These are phyloP conservation scores for Rubia occidens DNA, from an alignment of 305 asterid genomes.

Conservation along the genomic window DNA sequence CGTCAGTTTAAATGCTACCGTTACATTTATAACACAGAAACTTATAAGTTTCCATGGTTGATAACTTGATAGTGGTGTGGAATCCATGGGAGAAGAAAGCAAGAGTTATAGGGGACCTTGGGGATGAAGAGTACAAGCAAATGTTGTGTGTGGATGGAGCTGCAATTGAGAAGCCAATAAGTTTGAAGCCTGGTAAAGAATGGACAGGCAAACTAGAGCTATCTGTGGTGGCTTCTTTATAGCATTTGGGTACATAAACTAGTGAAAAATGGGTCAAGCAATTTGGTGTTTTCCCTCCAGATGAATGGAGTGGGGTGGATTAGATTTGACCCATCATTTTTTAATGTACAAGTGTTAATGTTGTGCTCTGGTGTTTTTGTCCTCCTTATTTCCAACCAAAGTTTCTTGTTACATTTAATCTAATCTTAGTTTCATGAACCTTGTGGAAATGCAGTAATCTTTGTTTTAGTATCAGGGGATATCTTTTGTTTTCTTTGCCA, in stretches of 20 bases:
- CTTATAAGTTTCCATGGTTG: too few relatives aligned
- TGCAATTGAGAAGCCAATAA: conserved; percentile 52
- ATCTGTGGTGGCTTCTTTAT: background rate
- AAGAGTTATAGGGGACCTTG: conserved; percentile 62
- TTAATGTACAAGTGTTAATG: too few relatives aligned
- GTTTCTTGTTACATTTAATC: too few relatives aligned
- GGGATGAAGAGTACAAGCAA: conserved; percentile 65
- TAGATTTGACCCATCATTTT: too few relatives aligned
- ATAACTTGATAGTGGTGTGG: conserved; percentile 54
- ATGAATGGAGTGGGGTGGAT: background rate
- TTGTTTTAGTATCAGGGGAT: too few relatives aligned
- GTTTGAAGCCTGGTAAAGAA: conserved; percentile 70
- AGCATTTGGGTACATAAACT: background rate
- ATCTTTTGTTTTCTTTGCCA: too few relatives aligned
- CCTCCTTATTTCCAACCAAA: too few relatives aligned
- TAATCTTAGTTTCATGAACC: too few relatives aligned
- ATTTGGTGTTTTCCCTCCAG: background rate
- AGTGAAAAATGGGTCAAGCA: background rate
- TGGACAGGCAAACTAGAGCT: conserved; percentile 78
- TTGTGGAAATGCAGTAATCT: too few relatives aligned
- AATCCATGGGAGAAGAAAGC: conserved; percentile 94
- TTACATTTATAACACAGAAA: too few relatives aligned
- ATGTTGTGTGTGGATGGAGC: conserved; percentile 77
- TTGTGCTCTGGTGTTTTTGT: background rate
- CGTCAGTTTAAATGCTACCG: too few relatives aligned